Conservation (phyloP, 169 alveolate genomes). For the Perkinsus marinus region DNA sequence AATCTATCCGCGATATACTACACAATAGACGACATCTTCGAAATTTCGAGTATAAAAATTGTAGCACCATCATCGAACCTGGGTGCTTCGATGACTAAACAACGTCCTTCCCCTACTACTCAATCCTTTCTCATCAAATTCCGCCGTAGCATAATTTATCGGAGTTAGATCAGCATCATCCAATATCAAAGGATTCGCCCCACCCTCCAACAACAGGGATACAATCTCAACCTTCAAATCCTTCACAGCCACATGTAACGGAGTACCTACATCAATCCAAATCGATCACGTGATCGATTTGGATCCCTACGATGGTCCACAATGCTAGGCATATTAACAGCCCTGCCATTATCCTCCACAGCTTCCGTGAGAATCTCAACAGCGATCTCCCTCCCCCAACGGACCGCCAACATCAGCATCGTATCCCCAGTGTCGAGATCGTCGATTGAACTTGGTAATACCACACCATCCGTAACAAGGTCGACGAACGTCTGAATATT, state of each 20-base stretch:
- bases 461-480: neutral
- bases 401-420: neutral
- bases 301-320: neutral
- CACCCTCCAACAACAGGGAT: neutral
- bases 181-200: neutral
- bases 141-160: neutral
- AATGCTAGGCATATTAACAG: neutral
- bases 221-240: neutral
- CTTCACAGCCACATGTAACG: neutral
- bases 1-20: no score
- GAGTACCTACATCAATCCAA: neutral
- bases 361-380: neutral
- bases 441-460: neutral
- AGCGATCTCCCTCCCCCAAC: neutral
- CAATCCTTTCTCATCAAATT: neutral
- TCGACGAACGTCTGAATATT: neutral
- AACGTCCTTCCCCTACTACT: neutral
- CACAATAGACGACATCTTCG: no score
- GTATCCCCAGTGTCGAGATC: neutral
- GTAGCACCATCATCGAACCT: no score
- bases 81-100: neutral
- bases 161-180: neutral
- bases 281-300: neutral
- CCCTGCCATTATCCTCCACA: neutral
- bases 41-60: no score